These are phyloP conservation scores for Dactylorhiza incarnata DNA, from an alignment of 106 monocot genomes.

Conservation along the genomic window DNA sequence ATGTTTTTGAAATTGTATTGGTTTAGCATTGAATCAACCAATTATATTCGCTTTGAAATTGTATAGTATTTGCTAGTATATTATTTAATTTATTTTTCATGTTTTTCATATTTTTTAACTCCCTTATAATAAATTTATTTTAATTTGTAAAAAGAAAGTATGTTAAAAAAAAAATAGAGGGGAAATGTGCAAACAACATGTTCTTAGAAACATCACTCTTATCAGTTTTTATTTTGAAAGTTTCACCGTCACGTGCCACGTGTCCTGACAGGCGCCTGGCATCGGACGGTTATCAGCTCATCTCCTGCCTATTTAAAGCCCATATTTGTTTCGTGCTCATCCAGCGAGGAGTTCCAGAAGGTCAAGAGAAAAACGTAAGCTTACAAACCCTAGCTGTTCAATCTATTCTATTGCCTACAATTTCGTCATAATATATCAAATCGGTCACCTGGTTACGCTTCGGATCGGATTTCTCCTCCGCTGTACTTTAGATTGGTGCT, in stretches of 20 bases:
- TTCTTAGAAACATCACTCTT: neutral
- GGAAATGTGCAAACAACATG: too few species aligned
- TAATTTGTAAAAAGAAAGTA: too few species aligned
- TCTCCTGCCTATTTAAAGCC: neutral
- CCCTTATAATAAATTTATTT: too few species aligned
- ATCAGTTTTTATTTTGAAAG: neutral
- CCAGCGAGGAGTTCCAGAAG: neutral
- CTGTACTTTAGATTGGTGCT: neutral
- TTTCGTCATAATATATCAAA: neutral
- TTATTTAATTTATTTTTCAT: too few species aligned
- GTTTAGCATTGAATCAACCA: too few species aligned
- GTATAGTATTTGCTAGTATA: too few species aligned
- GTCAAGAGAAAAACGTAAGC: constrained; percentile 4
- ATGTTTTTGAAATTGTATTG: too few species aligned
- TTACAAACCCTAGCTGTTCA: neutral
- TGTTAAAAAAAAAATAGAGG: too few species aligned
- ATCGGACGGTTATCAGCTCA: neutral
- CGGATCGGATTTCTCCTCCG: neutral
- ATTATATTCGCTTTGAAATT: too few species aligned
- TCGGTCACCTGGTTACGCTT: neutral
- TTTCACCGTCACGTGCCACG: neutral
- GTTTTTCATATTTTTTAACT: neutral
- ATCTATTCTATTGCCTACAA: neutral
- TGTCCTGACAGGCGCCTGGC: neutral
- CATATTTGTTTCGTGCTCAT: neutral